Conservation (phyloP, 2,329 filamentous ascomycete genomes). For the Talaromyces sp. region DNA sequence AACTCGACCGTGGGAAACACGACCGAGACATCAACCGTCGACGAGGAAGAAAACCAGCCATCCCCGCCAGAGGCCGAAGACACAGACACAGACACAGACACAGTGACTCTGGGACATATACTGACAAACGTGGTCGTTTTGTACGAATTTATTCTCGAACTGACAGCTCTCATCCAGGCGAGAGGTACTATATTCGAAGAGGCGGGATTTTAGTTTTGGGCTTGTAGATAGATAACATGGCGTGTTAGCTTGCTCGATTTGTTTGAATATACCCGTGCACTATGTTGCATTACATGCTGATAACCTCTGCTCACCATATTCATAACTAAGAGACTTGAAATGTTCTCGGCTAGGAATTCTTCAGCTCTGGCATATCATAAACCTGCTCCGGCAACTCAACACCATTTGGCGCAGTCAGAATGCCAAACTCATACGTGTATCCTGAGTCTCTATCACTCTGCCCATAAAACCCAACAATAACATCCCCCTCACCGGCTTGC, state of each 20-base stretch:
- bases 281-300: not conserved
- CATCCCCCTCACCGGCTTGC: constrained; percentile 29
- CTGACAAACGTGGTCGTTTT: constrained; percentile 74
- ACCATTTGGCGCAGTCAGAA: constrained; percentile 39
- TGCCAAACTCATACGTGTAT: constrained; percentile 40
- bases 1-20: not conserved
- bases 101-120: constrained; percentile 68
- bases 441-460: constrained; percentile 21
- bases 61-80: not conserved
- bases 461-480: constrained; percentile 45
- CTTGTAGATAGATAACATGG: not conserved
- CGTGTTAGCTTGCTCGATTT: not conserved
- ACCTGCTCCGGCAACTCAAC: constrained; percentile 35
- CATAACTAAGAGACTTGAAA: too few species aligned
- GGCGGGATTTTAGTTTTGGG: constrained; percentile 50
- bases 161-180: constrained; percentile 69
- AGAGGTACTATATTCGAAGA: constrained; percentile 71
- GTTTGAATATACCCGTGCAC: not conserved
- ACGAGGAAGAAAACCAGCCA: constrained; percentile 30
- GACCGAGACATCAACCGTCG: not conserved
- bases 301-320: not conserved
- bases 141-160: constrained; percentile 73
- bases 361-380: constrained; percentile 39
- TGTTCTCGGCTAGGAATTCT: not conserved
- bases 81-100: constrained; percentile 23